Base-by-base conservation (phyloP, 2,329 filamentous ascomycete species). In the Neonectria ditissima region DNA sequence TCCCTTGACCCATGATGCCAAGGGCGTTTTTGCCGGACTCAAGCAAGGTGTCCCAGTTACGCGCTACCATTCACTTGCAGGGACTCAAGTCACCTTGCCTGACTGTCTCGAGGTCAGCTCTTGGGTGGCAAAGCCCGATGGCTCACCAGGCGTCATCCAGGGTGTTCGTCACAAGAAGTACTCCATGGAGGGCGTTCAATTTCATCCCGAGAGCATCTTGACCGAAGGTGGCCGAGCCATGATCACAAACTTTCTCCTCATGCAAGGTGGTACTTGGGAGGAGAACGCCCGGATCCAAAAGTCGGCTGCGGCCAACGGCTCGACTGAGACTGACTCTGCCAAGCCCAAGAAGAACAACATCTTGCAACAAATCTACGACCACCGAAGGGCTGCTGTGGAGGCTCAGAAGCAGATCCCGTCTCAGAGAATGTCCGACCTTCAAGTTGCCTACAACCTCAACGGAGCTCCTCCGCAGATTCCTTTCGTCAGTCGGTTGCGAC, bases 201-300 rank as follows among this genome's bases (percentile, higher is more conserved):
- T 98, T 73, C 96, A 99, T 72, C 96, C 96, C 0, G 96, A 99
- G 80, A 98, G 95, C 77, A 99, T 99, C 62, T 82, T 99, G 55
- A 97, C 95, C 0, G 93, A 92, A 48, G 89, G 96, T 62, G 96
- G 97, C 4, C 90, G 94, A 37, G 81, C 87, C 37, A 97, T 99
- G 92, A 88, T 99, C 76, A 90, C 89, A 75, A 99, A 98, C 79
- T 99, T 99, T 78, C 81, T 99, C 64, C 86, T 85, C 62, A 90
- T 97, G 86, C 92, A 91, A 71, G 92, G 93, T 20, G 96, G 96
- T 24, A 97, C 94, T 51, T 99, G 96, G 96, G 87, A 87, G 55
- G 93, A 94, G 74, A 95, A 95, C 72, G 86, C 90, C 59, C 81
- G 78, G 43, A 78, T 91, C 18, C 82, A 82, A 62, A 84, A 82